These are phyloP conservation scores for Zoysia matrella DNA, from an alignment of 202 grass and related monocot genomes.

Conservation along the genomic window DNA sequence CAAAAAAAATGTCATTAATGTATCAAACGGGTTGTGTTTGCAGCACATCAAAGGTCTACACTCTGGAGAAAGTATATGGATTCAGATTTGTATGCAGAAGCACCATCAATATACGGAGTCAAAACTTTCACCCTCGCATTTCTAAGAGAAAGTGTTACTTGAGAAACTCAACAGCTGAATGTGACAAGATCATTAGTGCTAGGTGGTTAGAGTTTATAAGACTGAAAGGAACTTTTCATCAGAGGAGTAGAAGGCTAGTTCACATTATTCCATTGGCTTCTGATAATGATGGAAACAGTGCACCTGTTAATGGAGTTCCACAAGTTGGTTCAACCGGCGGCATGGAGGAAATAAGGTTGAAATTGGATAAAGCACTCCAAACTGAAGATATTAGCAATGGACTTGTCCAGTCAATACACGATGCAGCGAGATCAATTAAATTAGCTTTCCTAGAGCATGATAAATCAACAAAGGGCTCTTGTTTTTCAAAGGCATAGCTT, in stretches of 20 bases:
- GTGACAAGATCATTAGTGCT: conserved; percentile 36
- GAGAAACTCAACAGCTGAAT: conserved; percentile 31
- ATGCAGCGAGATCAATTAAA: conserved; percentile 92
- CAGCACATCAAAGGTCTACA: conserved; percentile 62
- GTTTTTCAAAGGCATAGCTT: conserved; percentile 82
- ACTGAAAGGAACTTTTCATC: conserved; percentile 38
- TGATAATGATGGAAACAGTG: conserved; percentile 58
- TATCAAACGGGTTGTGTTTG: conserved; percentile 24
- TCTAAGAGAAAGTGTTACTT: conserved; percentile 58
- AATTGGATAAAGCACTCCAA: conserved; percentile 74
- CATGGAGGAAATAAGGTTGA: conserved; percentile 78
- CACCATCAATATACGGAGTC: conserved; percentile 41
- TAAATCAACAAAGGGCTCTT: conserved; percentile 58
- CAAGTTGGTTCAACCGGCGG: conserved; percentile 59
- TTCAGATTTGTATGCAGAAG: conserved; percentile 60
- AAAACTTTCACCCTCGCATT: conserved; percentile 47
- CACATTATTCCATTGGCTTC: conserved; percentile 58
- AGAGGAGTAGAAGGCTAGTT: conserved; percentile 51
- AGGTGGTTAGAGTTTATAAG: conserved; percentile 70
- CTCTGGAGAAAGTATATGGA: neutral
- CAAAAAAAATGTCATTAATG: neutral
- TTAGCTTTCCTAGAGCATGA: conserved; percentile 73
- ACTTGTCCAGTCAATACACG: conserved; percentile 88
- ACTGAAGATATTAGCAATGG: conserved; percentile 75
- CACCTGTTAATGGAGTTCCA: conserved; percentile 70